phyloP scores from a whole-genome alignment of 176 grass and related monocot species.

The Hordeum vulgare region MorexV3_pseudomolecules_assembly NC_058523.1:557173291-557173790 shows the following conservation, averaged over 20 bases:
- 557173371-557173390: constrained; percentile 28
- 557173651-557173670: constrained; percentile 11
- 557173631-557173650: constrained; percentile 6
- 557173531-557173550: constrained; percentile 46
- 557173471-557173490: constrained; percentile 6
- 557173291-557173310: constrained; percentile 25
- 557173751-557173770: constrained; percentile 10
- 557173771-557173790: constrained; percentile 74
- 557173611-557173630: constrained; percentile 19
- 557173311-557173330: constrained; percentile 16
- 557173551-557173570: constrained; percentile 87
- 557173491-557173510: constrained; percentile 26
- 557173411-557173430: constrained; percentile 6
- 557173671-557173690: constrained; percentile 14
- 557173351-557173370: constrained; percentile 22
- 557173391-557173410: constrained; percentile 15
- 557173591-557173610: constrained; percentile 42
- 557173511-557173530: constrained; percentile 38
- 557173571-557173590: constrained; percentile 88
- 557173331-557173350: constrained; percentile 8
- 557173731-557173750: constrained; percentile 4
- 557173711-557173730: not conserved
- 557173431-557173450: constrained; percentile 23
- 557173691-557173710: not conserved
- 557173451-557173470: constrained; percentile 8